Evolutionary conservation across 768 basidiomycete genomes (phyloP), one percentile per base, ranked within the genome.

Genomic region (Tylopilus intermedius): DNA sequence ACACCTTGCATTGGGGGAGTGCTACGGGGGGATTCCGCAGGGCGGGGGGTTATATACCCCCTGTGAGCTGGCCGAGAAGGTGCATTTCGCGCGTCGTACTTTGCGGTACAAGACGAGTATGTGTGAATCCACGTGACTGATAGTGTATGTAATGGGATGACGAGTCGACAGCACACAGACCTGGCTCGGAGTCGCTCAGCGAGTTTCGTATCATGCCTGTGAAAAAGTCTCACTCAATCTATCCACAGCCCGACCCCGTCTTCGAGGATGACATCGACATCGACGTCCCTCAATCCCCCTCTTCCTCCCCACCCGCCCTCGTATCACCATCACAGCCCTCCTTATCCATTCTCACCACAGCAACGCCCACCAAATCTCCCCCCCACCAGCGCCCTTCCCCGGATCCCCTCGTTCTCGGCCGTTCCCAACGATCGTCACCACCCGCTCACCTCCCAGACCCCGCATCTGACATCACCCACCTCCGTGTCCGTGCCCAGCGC

Each of bases 401-500:
- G 37, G 53, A 56, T 37, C 39, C 45, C 21, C 29, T 45, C 22
- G 41, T 51, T 22, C 59, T 55, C 4, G 39, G 54, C 6, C 56
- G 53, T 42, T n/a, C 53, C 1, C 60, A 57, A 21, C 45, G 44
- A 54, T 37, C 49, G 2, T 21, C 58, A 30, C 50, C 56, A 0
- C 52, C 58, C 45, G 49, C 61, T 0, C 51, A 64, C 8, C 55
- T 59, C 4, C 76, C 74, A 3, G 76, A 80, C 54, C 90, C 90
- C 6, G 70, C 83, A 33, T 67, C 76, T 54, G 90, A 92, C 67
- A 86, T 92, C 55, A 90, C 89, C 46, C 84, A 81, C 21, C 68
- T 91, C 45, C 84, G 88, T 38, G 79, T 89, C 35, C 80, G 84
- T 45, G 78, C 85, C 18, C 82, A 82, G 58, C 79, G 78, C 11